Conservation (phyloP, 129 eudicot species). For the Erigeron canadensis region DNA sequence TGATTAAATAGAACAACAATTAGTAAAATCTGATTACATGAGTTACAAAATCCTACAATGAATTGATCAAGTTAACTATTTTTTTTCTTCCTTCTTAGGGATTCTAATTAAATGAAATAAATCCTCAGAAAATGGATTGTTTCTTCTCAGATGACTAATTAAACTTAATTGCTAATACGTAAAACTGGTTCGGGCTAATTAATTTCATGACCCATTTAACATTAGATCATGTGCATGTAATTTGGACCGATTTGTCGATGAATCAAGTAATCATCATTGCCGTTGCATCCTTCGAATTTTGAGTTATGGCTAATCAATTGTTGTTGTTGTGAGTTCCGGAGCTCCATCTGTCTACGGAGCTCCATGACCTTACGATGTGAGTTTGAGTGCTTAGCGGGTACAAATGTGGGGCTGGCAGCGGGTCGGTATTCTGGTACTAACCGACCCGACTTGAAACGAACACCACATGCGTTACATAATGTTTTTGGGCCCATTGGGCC, state of each 20-base stretch:
- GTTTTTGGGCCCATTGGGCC: conserved; percentile 98
- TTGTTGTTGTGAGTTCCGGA: conserved; percentile 48
- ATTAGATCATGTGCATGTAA: conserved; percentile 60
- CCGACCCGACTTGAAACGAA: conserved; percentile 92
- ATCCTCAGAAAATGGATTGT: conserved; percentile 23
- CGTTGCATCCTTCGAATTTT: conserved; percentile 41
- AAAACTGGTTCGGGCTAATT: conserved; percentile 1
- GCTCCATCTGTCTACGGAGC: conserved; percentile 87
- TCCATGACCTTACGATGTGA: conserved; percentile 93
- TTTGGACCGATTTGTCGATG: conserved; percentile 51
- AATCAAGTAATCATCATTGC: conserved; percentile 62
- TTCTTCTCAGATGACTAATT: conserved; percentile 25
- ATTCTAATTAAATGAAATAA: background rate
- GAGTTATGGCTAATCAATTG: conserved; percentile 45
- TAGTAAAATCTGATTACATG: conserved; percentile 30
- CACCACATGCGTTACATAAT: conserved; percentile 91
- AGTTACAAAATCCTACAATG: conserved; percentile 43
- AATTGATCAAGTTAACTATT: conserved; percentile 41
- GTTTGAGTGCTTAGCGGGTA: conserved; percentile 80
- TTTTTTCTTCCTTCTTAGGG: conserved; percentile 3
- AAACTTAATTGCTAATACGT: conserved; percentile 14
- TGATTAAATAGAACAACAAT: conserved; percentile 24
- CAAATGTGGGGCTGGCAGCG: conserved; percentile 87
- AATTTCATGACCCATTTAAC: background rate
- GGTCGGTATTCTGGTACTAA: conserved; percentile 95